Evolutionary conservation across 768 basidiomycete genomes (phyloP).

Genomic region (Cystofilobasidium ferigula): DNA sequence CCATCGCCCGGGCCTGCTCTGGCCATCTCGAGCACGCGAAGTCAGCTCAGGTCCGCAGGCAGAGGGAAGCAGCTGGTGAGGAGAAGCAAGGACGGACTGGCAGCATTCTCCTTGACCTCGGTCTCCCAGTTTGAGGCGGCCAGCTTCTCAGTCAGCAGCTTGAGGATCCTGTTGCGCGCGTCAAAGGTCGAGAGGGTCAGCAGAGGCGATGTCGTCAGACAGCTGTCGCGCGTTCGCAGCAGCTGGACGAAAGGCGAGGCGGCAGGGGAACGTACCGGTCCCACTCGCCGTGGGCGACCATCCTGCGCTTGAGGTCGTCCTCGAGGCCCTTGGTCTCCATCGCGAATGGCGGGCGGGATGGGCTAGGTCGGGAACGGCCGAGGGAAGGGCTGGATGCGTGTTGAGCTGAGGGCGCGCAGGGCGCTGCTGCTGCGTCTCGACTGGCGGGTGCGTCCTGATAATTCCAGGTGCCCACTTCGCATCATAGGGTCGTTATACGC

Average conservation of each 20-base stretch:
- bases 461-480: too few relatives aligned
- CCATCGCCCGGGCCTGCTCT: neutral
- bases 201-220: neutral
- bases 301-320: neutral
- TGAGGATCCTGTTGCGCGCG: neutral
- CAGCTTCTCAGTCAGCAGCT: neutral
- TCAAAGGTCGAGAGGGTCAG: too few relatives aligned
- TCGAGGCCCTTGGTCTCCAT: conserved; percentile 6
- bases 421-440: too few relatives aligned
- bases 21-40: neutral
- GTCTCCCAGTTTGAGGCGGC: neutral
- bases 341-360: too few relatives aligned
- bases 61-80: neutral
- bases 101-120: neutral
- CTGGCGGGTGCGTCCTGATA: too few relatives aligned
- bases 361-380: too few relatives aligned
- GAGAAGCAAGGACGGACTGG: neutral
- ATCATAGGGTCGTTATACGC: too few relatives aligned
- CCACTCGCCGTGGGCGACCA: conserved; percentile 7
- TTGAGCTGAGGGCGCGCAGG: too few relatives aligned
- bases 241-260: neutral
- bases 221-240: neutral
- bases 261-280: neutral
- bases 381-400: too few relatives aligned
- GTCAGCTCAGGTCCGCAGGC: neutral